These are phyloP conservation scores for Salvia rosmarinus DNA, from an alignment of 257 asterid genomes.

Conservation along the genomic window DNA sequence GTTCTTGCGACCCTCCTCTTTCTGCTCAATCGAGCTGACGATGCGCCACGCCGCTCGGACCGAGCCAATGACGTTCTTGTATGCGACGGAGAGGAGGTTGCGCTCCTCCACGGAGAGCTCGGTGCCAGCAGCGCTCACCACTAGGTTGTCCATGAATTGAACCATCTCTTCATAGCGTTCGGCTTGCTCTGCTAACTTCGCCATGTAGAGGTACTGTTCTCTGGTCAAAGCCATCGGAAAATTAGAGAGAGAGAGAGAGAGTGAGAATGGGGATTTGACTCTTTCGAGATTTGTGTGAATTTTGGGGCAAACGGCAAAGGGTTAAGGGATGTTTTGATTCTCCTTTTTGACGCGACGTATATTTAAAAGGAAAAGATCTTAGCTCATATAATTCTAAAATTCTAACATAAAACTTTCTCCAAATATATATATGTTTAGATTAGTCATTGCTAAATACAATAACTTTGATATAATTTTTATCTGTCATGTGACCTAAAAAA, in stretches of 20 bases:
- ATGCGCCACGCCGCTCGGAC: constrained; percentile 83
- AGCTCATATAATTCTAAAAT: no score
- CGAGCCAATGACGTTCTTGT: constrained; percentile 80
- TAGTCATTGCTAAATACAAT: no score
- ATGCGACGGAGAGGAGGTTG: constrained; percentile 69
- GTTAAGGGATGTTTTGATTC: no score
- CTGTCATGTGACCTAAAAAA: no score
- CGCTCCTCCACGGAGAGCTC: constrained; percentile 76
- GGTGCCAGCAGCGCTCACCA: constrained; percentile 40
- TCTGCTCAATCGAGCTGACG: constrained; percentile 68
- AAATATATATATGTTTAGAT: no score
- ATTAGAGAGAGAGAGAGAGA: constrained; percentile 1
- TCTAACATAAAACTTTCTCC: no score
- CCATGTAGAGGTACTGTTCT: constrained; percentile 71
- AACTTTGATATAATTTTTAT: no score
- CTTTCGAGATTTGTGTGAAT: constrained; percentile 28
- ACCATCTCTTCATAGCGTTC: constrained; percentile 84
- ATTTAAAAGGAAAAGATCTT: background rate
- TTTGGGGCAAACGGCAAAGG: constrained; percentile 15
- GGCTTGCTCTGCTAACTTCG: constrained; percentile 75
- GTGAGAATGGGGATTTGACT: background rate
- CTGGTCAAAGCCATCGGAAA: constrained; percentile 51
- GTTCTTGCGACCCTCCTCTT: constrained; percentile 72
- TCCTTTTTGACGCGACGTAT: background rate
- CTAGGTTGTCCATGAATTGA: constrained; percentile 70